These are phyloP conservation scores for Royoungia palumana DNA, from an alignment of 768 basidiomycete species.

Conservation along the genomic window DNA sequence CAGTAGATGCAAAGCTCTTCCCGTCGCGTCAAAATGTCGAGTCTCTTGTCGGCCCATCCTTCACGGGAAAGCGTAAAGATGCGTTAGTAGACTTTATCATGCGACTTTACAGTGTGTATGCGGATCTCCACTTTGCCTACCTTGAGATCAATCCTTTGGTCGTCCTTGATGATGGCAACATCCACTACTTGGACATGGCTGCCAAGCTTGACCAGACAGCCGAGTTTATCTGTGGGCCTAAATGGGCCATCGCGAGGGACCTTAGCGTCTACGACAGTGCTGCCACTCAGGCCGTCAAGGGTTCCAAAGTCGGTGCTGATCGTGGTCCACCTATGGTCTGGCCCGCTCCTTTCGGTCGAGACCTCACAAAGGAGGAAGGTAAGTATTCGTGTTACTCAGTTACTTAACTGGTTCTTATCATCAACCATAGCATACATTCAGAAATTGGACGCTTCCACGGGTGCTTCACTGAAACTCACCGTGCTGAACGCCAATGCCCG, in stretches of 20 bases:
- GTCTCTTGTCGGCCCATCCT: conserved; percentile 71
- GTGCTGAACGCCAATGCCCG: conserved; percentile 93
- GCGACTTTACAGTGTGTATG: conserved; percentile 95
- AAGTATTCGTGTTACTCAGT: not conserved
- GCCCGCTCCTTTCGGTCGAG: conserved; percentile 95
- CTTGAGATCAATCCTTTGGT: conserved; percentile 99
- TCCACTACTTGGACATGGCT: conserved; percentile 99
- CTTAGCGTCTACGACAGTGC: conserved; percentile 64
- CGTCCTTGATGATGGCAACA: conserved; percentile 77
- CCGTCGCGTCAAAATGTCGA: conserved; percentile 79
- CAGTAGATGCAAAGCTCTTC: conserved; percentile 64
- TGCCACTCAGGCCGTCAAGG: conserved; percentile 33
- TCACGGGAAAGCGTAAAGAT: conserved; percentile 82
- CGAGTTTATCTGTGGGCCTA: conserved; percentile 95
- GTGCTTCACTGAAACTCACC: conserved; percentile 97
- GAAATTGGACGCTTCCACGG: conserved; percentile 94
- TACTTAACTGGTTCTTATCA: not conserved
- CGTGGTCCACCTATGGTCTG: conserved; percentile 97
- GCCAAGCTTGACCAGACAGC: conserved; percentile 99
- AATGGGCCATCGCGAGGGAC: conserved; percentile 98
- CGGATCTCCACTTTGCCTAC: conserved; percentile 98
- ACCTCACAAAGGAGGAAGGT: conserved; percentile 92
- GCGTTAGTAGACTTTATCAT: conserved; percentile 93
- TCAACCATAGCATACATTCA: conserved; percentile 78
- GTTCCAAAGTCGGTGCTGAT: conserved; percentile 68